Conservation (phyloP, 495 filamentous ascomycete species). For the Cercophora newfieldiana region DNA sequence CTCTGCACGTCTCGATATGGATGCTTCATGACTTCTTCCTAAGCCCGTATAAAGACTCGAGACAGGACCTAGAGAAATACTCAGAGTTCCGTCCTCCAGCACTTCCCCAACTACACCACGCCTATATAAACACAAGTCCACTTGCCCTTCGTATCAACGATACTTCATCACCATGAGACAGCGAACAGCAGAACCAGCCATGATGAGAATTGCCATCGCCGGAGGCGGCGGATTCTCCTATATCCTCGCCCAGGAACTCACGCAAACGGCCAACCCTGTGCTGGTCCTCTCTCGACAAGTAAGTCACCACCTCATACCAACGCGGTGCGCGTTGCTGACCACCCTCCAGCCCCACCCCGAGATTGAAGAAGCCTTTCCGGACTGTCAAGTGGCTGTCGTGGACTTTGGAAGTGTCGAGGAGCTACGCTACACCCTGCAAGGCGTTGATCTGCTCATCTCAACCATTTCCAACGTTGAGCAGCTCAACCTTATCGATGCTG, state of each 20-base stretch:
- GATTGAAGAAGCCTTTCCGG: slow-evolving; percentile 43
- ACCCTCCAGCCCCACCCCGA: slow-evolving; percentile 34
- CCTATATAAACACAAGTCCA: neutral
- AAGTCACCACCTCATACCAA: slow-evolving; percentile 21
- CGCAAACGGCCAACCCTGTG: slow-evolving; percentile 61
- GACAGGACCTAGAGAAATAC: neutral
- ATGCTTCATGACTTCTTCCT: neutral
- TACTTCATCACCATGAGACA: slow-evolving; percentile 35
- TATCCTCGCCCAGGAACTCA: slow-evolving; percentile 60
- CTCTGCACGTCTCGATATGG: neutral
- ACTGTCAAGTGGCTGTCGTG: slow-evolving; percentile 61
- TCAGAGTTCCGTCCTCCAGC: neutral
- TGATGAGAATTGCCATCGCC: slow-evolving; percentile 74
- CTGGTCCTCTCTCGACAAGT: slow-evolving; percentile 68
- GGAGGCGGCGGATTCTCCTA: slow-evolving; percentile 69
- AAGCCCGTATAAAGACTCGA: neutral
- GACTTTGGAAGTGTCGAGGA: slow-evolving; percentile 59
- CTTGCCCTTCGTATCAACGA: neutral
- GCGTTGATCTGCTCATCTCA: slow-evolving; percentile 74
- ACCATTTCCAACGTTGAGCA: slow-evolving; percentile 66
- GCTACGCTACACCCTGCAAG: slow-evolving; percentile 62
- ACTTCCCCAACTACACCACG: neutral
- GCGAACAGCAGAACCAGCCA: slow-evolving; percentile 35
- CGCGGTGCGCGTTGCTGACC: slow-evolving; percentile 8
- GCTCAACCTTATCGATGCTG: slow-evolving; percentile 71